Evolutionary conservation across 2,329 filamentous ascomycete genomes (phyloP), one percentile per base, ranked within the genome.

Genomic region (Coniella lustricola): DNA sequence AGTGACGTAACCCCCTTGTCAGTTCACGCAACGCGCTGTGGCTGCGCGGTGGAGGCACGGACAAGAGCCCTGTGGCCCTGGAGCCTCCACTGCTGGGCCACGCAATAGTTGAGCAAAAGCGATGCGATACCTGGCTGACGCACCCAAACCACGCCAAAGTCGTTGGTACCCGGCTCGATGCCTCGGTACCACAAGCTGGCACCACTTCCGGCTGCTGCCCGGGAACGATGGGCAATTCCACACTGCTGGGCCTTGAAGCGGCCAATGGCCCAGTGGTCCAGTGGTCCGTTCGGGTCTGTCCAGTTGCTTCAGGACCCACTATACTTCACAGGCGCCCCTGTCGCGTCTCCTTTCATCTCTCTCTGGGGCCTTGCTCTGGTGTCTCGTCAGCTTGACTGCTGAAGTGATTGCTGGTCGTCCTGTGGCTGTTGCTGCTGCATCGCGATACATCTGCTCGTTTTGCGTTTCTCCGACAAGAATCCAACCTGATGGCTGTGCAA

Each of bases 1-100:
- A 21, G 31, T 46, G 44, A 40, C 44, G 44, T 46, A 39, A 5
- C 18, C 17, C 33, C 44, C 29, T 20, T 34, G 36, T 9, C 16
- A 33, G 5, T 31, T 41, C 22, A 32, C 39, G 18, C 25, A 16
- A 32, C 22, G 14, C 39, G 7, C n/a, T 22, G 16, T 33, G 18
- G 44, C 21, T 38, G 21, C 34, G 8, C 16, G 29, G 43, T 36
- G 34, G 21, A 13, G 43, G 31, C 43, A n/a, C 10, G 29, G 21
- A 42, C 14, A 16, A 36, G 34, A 36, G 34, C 22, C 22, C n/a
- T n/a, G 17, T 17, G 17, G 36, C 18, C 25, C 25, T 29, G 25
- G 5, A 29, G 25, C 25, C 25, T 29, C 25, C 25, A 29, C 36
- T 38, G 36, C 37, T 40, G 39, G 40, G 40, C 40, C 40, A 32